A percentile compares a stretch with the other conserved stretches of the same genome.
Conservation (phyloP, 2,329 filamentous ascomycete species). For the Colletotrichum sp. region DNA sequence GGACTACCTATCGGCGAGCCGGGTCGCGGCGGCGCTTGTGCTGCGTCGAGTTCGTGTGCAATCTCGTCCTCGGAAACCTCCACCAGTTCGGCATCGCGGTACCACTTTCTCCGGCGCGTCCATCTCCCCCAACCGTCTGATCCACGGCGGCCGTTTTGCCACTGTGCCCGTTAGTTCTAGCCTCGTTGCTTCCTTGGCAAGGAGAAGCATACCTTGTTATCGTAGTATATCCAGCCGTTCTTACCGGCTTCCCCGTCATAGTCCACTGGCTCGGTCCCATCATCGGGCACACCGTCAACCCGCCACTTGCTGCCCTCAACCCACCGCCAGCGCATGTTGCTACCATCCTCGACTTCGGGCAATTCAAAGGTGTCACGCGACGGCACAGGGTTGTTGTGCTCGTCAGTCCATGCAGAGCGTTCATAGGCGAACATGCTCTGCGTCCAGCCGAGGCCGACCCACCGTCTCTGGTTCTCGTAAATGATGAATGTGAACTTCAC, state of each 20-base stretch:
- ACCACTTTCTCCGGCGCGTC: conserved; percentile 94
- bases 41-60: conserved; percentile 19
- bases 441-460: conserved; percentile 96
- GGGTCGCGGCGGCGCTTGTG: background rate
- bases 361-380: conserved; percentile 73
- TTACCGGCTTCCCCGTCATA: conserved; percentile 66
- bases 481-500: conserved; percentile 96
- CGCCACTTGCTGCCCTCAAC: conserved; percentile 85
- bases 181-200: no score
- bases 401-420: conserved; percentile 90
- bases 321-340: conserved; percentile 72
- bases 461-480: conserved; percentile 94
- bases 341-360: conserved; percentile 65
- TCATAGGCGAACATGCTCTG: conserved; percentile 91
- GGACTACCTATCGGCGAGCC: conserved; percentile 8
- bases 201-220: conserved; percentile 77
- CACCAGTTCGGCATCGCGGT: conserved; percentile 92
- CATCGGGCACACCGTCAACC: conserved; percentile 76
- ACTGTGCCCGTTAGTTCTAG: conserved; percentile 53
- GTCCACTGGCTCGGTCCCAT: conserved; percentile 45
- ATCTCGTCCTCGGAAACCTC: conserved; percentile 60
- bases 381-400: conserved; percentile 84
- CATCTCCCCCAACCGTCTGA: conserved; percentile 93
- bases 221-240: conserved; percentile 95
- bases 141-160: conserved; percentile 85